Conservation (phyloP, 1,284 basidiomycete species). For the Entoloma clypeatum region DNA sequence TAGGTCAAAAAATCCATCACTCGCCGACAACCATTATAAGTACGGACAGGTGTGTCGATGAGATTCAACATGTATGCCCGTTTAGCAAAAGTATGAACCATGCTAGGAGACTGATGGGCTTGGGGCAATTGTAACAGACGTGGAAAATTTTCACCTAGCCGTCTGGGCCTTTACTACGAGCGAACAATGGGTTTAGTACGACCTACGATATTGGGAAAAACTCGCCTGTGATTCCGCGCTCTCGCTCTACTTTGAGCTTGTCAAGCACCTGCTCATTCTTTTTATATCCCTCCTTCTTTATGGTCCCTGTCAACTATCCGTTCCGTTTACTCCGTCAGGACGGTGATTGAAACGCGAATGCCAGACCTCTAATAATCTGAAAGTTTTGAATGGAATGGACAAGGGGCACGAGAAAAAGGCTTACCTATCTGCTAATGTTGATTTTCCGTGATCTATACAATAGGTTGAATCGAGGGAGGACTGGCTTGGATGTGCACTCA, state of each 20-base stretch:
- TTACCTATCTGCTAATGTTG: slow-evolving; percentile 83
- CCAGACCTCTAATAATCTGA: slow-evolving; percentile 65
- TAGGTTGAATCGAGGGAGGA: slow-evolving; percentile 7
- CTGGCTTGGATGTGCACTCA: slow-evolving; percentile 22
- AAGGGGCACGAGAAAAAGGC: slow-evolving; percentile 22
- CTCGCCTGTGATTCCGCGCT: slow-evolving; percentile 88
- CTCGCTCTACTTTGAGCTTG: slow-evolving; percentile 94
- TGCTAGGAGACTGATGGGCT: slow-evolving; percentile 44
- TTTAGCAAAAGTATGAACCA: slow-evolving; percentile 63
- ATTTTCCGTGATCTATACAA: slow-evolving; percentile 81
- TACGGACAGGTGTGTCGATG: slow-evolving; percentile 88
- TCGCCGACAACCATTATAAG: background rate
- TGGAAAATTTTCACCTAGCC: slow-evolving; percentile 54
- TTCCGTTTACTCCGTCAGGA: background rate
- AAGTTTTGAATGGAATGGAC: slow-evolving; percentile 6
- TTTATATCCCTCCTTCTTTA: slow-evolving; percentile 59
- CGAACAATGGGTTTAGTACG: slow-evolving; percentile 6
- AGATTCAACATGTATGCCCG: slow-evolving; percentile 82
- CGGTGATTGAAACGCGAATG: background rate
- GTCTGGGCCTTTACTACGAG: slow-evolving; percentile 84
- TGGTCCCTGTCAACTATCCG: slow-evolving; percentile 84
- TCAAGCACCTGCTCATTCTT: slow-evolving; percentile 89
- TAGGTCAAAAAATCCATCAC: background rate
- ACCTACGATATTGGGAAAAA: slow-evolving; percentile 9
- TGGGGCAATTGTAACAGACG: background rate